Evolutionary conservation across 306 rosid genomes (phyloP).

Genomic region (Rosa lucieae): DNA sequence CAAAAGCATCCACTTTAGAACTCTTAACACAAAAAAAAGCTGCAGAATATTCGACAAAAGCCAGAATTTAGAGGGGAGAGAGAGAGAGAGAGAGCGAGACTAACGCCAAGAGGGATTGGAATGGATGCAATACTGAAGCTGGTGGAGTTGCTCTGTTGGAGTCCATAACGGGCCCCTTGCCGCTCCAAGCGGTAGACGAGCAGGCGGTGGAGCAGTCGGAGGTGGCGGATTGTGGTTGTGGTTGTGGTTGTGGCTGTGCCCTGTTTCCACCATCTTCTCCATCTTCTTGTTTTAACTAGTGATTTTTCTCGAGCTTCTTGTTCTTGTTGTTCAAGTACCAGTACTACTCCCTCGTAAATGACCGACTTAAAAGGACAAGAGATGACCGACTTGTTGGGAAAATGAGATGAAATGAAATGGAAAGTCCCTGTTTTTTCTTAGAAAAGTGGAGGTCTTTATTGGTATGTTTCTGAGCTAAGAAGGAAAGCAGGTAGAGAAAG

Average conservation of each 20-base stretch:
- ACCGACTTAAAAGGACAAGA: background rate
- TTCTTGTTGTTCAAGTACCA: background rate
- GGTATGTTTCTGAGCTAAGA: background rate
- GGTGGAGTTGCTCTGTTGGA: conserved; percentile 82
- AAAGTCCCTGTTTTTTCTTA: background rate
- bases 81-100: conserved; percentile 35
- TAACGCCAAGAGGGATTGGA: conserved; percentile 98
- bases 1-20: conserved; percentile 18
- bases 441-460: background rate
- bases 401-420: background rate
- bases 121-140: conserved; percentile 89
- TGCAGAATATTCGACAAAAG: conserved; percentile 8
- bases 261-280: conserved; percentile 80
- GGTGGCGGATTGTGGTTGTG: conserved; percentile 53
- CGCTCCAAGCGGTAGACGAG: conserved; percentile 44
- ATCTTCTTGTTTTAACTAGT: conserved; percentile 24
- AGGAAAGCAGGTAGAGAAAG: background rate
- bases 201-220: conserved; percentile 33
- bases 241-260: conserved; percentile 49
- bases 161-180: conserved; percentile 71
- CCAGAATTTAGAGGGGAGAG: background rate
- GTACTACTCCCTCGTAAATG: background rate
- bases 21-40: conserved; percentile 2
- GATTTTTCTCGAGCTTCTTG: background rate
- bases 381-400: background rate